phyloP scores from a whole-genome alignment of 352 stramenopile species.

The Globisporangium camurandrum region DNA sequence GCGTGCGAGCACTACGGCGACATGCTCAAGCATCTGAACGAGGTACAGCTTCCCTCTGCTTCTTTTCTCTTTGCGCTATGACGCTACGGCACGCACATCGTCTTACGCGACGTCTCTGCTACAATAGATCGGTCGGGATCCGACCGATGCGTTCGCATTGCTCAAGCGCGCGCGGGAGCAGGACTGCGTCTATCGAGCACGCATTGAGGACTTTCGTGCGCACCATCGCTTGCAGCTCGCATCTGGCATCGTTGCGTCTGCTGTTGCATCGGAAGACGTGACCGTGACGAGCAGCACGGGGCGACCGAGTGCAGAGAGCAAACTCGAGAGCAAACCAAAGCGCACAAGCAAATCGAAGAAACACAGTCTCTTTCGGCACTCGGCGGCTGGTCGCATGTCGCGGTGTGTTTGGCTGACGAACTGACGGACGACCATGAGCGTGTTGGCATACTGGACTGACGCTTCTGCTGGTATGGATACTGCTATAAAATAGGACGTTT shows the following conservation, averaged over 20 bases:
- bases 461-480: too few species aligned
- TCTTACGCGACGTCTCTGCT: too few species aligned
- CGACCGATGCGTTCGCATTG: constrained; percentile 35
- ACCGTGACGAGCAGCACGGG: constrained; percentile 23
- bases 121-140: constrained; percentile 57
- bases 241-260: constrained; percentile 69
- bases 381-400: constrained; percentile 31
- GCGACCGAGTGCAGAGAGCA: constrained; percentile 28
- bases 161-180: constrained; percentile 50
- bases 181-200: constrained; percentile 52
- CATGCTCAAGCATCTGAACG: constrained; percentile 74
- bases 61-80: background rate
- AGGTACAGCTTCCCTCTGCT: constrained; percentile 27
- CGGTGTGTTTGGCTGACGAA: constrained; percentile 19
- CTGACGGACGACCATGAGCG: background rate
- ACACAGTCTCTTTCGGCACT: constrained; percentile 50
- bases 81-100: too few species aligned
- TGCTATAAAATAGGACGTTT: constrained; percentile 39
- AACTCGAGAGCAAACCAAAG: constrained; percentile 40
- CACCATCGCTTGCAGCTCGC: constrained; percentile 77
- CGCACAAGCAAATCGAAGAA: constrained; percentile 57
- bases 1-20: constrained; percentile 64
- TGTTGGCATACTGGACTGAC: too few species aligned
- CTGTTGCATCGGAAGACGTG: constrained; percentile 30
- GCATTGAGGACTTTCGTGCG: constrained; percentile 79